phyloP scores from a whole-genome alignment of 495 filamentous ascomycete genomes.

The Trichoderma parareesei region DNA sequence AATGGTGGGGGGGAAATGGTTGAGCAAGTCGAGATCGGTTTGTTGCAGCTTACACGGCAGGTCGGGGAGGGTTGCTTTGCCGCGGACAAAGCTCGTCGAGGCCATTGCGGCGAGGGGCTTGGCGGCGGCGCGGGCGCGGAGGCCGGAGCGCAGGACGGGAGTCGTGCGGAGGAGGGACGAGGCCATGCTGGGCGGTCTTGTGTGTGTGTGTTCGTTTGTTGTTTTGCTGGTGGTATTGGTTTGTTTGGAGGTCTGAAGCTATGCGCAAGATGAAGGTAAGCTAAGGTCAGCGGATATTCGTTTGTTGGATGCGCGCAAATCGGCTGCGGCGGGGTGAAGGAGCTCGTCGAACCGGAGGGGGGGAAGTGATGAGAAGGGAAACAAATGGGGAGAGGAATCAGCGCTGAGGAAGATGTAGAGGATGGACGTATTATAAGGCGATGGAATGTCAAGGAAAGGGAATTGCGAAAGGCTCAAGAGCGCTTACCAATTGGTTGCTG shows the following conservation, averaged over 20 bases:
- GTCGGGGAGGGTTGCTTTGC: slow-evolving; percentile 90
- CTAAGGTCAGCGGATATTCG: too few relatives aligned
- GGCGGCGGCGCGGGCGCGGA: slow-evolving; percentile 30
- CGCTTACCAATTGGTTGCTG: slow-evolving; percentile 3
- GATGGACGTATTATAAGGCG: neutral
- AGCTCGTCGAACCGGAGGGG: too few relatives aligned
- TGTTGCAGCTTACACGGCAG: slow-evolving; percentile 62
- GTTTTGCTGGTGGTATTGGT: neutral
- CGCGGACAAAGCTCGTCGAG: slow-evolving; percentile 65
- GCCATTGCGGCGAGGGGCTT: slow-evolving; percentile 44
- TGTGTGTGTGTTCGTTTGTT: neutral
- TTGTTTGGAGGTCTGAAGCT: too few relatives aligned
- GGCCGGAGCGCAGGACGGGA: slow-evolving; percentile 35
- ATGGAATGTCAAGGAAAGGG: neutral
- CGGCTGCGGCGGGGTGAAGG: too few relatives aligned
- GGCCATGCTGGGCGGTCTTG: slow-evolving; percentile 32
- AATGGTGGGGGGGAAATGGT: neutral
- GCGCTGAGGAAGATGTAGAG: neutral
- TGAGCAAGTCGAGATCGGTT: neutral
- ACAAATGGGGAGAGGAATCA: neutral
- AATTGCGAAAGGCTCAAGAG: neutral
- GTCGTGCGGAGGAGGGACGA: slow-evolving; percentile 44
- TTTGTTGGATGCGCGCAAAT: too few relatives aligned
- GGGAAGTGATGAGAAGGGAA: neutral
- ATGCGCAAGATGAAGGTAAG: too few relatives aligned